Percentiles rank a stretch among this genome's conserved stretches.
Evolutionary conservation across 2,329 filamentous ascomycete species (phyloP).

Genomic region (Clarireedia hainanense): DNA sequence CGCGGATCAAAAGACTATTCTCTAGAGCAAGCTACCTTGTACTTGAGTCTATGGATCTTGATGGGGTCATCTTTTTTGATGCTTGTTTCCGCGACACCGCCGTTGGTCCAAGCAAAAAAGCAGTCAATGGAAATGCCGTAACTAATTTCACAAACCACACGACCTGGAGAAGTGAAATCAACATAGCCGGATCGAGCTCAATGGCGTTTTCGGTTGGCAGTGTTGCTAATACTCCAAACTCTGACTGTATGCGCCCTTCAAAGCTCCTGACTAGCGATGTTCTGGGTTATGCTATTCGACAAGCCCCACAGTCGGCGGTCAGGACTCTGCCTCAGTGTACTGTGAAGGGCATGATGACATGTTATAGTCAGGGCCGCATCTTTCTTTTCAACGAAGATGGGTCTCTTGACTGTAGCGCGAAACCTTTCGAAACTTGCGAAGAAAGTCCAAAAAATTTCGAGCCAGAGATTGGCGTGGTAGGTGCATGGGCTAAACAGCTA

Average conservation of each 20-base stretch:
- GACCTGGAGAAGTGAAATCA: not conserved
- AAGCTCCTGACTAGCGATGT: constrained; percentile 3
- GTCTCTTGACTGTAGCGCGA: not conserved
- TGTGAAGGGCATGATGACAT: constrained; percentile 12
- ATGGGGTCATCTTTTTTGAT: constrained; percentile 19
- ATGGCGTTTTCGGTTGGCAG: not conserved
- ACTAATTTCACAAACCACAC: not conserved
- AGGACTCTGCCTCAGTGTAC: constrained; percentile 9
- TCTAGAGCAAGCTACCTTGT: constrained; percentile 17
- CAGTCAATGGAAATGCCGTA: not conserved
- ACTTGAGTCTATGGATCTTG: constrained; percentile 16
- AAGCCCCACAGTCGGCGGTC: not conserved
- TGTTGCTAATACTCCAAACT: not conserved
- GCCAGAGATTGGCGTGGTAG: constrained; percentile 6
- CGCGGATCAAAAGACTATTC: constrained; percentile 11
- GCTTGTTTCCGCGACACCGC: constrained; percentile 13
- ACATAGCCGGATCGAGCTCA: not conserved
- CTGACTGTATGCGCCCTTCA: not conserved
- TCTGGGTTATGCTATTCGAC: constrained; percentile 1
- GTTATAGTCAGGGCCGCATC: constrained; percentile 19
- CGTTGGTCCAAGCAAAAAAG: not conserved
- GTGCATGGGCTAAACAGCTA: constrained; percentile 11
- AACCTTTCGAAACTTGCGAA: not conserved
- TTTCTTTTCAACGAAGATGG: constrained; percentile 17
- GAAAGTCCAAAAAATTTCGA: not conserved